Evolutionary conservation across 805 yeast species (phyloP).

Genomic region (Lipomyces orientalis): DNA sequence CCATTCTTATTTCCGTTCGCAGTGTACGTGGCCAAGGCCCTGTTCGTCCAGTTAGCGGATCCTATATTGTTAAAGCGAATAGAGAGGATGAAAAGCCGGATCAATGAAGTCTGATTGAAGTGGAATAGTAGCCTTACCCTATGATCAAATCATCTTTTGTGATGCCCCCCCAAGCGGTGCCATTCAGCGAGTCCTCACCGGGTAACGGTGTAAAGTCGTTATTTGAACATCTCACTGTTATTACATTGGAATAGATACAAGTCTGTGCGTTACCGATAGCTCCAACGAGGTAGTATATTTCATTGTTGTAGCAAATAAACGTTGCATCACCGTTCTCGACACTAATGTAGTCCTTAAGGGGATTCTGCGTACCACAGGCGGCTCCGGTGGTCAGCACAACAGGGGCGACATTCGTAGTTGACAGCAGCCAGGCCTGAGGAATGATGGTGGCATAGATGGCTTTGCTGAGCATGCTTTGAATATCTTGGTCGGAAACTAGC

Average conservation of each 20-base stretch:
- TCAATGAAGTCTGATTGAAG: neutral
- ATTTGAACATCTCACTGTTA: neutral
- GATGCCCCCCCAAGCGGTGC: neutral
- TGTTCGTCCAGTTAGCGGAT: neutral
- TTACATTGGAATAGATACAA: neutral
- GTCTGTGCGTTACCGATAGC: neutral
- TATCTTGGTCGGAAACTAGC: neutral
- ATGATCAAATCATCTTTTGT: neutral
- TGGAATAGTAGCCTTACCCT: neutral
- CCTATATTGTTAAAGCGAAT: too few relatives aligned
- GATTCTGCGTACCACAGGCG: neutral
- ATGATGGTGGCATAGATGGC: conserved; percentile 1
- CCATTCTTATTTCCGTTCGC: neutral
- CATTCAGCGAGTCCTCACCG: neutral
- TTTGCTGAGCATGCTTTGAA: neutral
- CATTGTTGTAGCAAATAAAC: neutral
- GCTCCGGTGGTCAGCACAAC: neutral
- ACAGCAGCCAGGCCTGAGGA: neutral
- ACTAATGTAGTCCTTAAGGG: neutral
- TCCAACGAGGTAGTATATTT: neutral
- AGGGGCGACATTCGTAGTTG: neutral
- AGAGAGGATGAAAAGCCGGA: too few relatives aligned
- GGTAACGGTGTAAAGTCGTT: neutral
- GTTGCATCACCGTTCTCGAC: neutral
- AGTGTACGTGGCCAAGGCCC: neutral